Percentiles rank a stretch among this genome's conserved stretches.
Evolutionary conservation across 768 basidiomycete species (phyloP).

Genomic region (Paxillus ammoniavirescens): DNA sequence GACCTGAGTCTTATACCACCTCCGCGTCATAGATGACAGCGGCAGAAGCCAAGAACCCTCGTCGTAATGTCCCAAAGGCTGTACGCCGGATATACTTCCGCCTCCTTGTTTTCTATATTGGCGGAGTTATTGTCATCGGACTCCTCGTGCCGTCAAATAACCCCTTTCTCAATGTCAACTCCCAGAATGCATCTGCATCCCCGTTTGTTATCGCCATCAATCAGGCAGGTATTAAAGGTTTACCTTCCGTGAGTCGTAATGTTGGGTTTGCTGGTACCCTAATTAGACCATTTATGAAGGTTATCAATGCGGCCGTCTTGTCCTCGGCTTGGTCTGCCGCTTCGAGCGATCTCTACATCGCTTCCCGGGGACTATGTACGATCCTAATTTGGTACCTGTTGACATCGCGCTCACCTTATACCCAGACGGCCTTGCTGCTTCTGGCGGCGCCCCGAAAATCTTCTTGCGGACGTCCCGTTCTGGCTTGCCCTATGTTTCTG

Average conservation of each 20-base stretch:
- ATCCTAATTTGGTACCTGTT: background rate
- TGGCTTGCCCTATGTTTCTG: constrained; percentile 45
- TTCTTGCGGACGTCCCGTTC: constrained; percentile 38
- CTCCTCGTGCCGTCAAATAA: constrained; percentile 47
- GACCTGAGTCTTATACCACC: background rate
- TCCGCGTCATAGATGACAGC: constrained; percentile 31
- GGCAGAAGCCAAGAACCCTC: constrained; percentile 48
- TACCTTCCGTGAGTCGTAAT: constrained; percentile 38
- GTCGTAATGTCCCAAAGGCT: constrained; percentile 34
- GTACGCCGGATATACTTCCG: constrained; percentile 42
- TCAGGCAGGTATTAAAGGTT: constrained; percentile 50
- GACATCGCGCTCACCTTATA: constrained; percentile 17
- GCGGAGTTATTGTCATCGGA: constrained; percentile 42
- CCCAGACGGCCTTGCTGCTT: constrained; percentile 49
- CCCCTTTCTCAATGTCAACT: constrained; percentile 33
- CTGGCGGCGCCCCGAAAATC: constrained; percentile 49
- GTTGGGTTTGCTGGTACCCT: background rate
- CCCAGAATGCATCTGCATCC: constrained; percentile 39
- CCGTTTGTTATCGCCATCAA: constrained; percentile 54
- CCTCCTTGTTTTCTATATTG: constrained; percentile 33
- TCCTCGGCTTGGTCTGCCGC: constrained; percentile 42
- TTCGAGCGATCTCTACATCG: constrained; percentile 35
- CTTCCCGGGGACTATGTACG: constrained; percentile 34
- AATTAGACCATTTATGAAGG: constrained; percentile 4
- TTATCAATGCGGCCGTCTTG: constrained; percentile 36